These are phyloP conservation scores for Pascua guehoae DNA, from an alignment of 1,284 basidiomycete species.

Conservation along the genomic window DNA sequence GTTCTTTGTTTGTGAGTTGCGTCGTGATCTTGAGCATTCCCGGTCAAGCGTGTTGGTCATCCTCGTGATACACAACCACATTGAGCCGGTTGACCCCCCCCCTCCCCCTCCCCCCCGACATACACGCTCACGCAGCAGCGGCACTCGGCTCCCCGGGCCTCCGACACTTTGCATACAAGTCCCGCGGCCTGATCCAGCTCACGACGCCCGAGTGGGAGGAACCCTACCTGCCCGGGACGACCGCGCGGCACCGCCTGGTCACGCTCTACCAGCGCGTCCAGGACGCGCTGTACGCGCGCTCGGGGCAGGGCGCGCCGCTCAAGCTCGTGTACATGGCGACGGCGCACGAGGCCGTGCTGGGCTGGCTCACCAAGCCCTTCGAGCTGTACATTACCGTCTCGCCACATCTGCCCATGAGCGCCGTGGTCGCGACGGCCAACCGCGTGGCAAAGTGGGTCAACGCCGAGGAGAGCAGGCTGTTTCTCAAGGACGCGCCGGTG, in stretches of 20 bases:
- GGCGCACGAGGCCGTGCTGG: conserved; percentile 80
- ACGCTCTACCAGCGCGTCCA: conserved; percentile 81
- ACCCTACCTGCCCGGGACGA: conserved; percentile 61
- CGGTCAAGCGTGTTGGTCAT: too few relatives aligned
- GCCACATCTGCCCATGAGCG: conserved; percentile 77
- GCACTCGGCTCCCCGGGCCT: conserved; percentile 80
- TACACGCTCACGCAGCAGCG: conserved; percentile 25
- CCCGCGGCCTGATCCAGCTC: conserved; percentile 78
- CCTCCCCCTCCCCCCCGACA: too few relatives aligned
- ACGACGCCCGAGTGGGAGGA: conserved; percentile 78
- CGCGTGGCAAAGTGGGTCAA: conserved; percentile 84
- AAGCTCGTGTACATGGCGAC: conserved; percentile 82
- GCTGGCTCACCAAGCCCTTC: conserved; percentile 76
- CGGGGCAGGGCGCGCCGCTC: conserved; percentile 68
- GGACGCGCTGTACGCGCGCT: conserved; percentile 79
- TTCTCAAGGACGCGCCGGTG: conserved; percentile 80
- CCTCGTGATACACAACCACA: too few relatives aligned
- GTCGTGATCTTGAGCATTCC: not conserved
- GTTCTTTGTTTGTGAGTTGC: conserved; percentile 45
- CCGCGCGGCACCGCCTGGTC: conserved; percentile 52
- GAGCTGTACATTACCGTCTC: conserved; percentile 84
- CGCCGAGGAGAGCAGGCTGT: conserved; percentile 74
- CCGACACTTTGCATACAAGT: conserved; percentile 93
- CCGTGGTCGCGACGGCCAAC: conserved; percentile 80
- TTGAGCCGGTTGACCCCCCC: too few relatives aligned